Conservation (phyloP, 352 stramenopile species). For the Phytophthora aleatoria region DNA sequence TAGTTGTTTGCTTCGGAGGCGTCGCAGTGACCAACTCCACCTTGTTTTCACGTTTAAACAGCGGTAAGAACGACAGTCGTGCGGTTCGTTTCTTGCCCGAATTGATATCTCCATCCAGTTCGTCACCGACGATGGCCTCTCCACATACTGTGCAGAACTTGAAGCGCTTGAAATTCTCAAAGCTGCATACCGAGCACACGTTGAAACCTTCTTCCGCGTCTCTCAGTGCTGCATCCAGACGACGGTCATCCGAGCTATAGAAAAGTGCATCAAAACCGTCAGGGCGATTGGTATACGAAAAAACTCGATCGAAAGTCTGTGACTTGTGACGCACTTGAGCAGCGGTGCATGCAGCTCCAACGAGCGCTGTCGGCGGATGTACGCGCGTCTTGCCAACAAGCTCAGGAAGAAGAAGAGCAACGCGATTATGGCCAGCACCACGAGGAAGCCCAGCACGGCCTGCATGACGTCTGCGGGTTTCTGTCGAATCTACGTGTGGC, state of each 20-base stretch:
- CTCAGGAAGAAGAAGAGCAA: conserved; percentile 29
- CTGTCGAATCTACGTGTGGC: conserved; percentile 9
- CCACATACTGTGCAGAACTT: conserved; percentile 49
- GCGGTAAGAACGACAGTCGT: conserved; percentile 16
- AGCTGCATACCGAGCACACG: conserved; percentile 39
- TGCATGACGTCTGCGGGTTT: conserved; percentile 8
- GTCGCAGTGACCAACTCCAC: conserved; percentile 25
- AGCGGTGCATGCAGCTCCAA: conserved; percentile 35
- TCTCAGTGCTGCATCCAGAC: conserved; percentile 42
- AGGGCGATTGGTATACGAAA: too few relatives aligned
- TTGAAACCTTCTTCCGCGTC: conserved; percentile 48
- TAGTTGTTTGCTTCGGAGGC: conserved; percentile 7
- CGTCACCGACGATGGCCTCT: conserved; percentile 19
- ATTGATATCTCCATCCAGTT: neutral
- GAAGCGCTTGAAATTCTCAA: conserved; percentile 52
- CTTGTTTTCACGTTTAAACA: conserved; percentile 21
- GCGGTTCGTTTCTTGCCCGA: conserved; percentile 20
- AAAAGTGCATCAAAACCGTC: neutral
- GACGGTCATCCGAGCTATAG: conserved; percentile 33
- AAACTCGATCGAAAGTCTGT: neutral
- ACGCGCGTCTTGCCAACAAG: conserved; percentile 22
- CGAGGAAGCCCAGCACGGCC: conserved; percentile 25
- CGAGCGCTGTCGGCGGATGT: conserved; percentile 23
- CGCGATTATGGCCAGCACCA: conserved; percentile 22
- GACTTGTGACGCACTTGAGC: conserved; percentile 29